Evolutionary conservation across 176 grass and related monocot genomes (phyloP), one percentile per base, ranked within the genome.

Genomic region (Carex pumila): DNA sequence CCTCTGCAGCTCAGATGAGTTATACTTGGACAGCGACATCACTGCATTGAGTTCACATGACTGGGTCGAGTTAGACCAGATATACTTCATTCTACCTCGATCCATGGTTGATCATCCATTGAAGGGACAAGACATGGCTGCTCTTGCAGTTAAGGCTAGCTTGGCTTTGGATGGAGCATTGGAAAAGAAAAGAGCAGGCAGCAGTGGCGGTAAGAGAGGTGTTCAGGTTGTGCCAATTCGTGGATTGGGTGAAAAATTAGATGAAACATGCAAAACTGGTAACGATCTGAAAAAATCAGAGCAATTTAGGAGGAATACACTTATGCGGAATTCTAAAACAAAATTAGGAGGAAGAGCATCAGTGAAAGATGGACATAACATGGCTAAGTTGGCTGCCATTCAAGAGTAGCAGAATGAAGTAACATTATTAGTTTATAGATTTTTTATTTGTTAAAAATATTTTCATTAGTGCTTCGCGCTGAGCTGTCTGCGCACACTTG

Each of bases 1-100:
- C 84, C n/a, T 98, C 7, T 98, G 92, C 86, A 86, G 85, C 86
- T 76, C 90, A n/a, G 92, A 98, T 84, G 95, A 94, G 87, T 90
- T 94, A 70, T 8, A 80, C 31, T 62, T 61, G 85, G 88, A 91
- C 58, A 57, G 31, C 12, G 22, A 77, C 17, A 81, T 92, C 52
- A 64, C 39, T 54, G 90, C 88, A 14, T 25, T 97, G 84, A 68
- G 3, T 9, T 43, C 53, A 30, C 30, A 61, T 3, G 88, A 84
- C 3, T 65, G 53, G 70, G 88, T 92, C 7, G 71, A 72, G 15
- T 22, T 61, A 0, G 88, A 87, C 1, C 83, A 90, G 89, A 77
- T 97, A 50, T 97, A 97, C 73, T 97, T 97, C 71, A 71, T 88
- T 39, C 85, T 97, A 4, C 91, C 91, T 18, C 0, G 12, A 3